These are phyloP conservation scores for Rhizophagus clarus DNA, from an alignment of 192 early-diverging fungal species.

Conservation along the genomic window DNA sequence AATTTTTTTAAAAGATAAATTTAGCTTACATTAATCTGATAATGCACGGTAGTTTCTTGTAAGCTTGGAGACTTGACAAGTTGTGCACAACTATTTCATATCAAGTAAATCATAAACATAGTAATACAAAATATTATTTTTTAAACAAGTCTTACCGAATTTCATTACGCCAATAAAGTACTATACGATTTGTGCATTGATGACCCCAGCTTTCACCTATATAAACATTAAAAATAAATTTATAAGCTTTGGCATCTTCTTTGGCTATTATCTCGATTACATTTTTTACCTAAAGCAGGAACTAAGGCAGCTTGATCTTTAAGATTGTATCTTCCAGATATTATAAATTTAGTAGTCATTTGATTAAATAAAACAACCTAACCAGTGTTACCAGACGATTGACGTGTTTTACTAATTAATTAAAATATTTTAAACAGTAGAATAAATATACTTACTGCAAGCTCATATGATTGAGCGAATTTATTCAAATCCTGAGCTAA, in stretches of 20 bases:
- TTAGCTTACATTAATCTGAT: conserved; percentile 27
- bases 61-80: conserved; percentile 23
- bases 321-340: too few species aligned
- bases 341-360: conserved; percentile 28
- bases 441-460: conserved; percentile 19
- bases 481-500: conserved; percentile 28
- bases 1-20: not conserved
- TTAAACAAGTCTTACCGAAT: not conserved
- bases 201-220: conserved; percentile 22
- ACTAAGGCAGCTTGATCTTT: conserved; percentile 15
- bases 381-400: not conserved
- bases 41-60: conserved; percentile 1
- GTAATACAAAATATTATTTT: not conserved
- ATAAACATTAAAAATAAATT: not conserved
- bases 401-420: not conserved
- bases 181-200: conserved; percentile 16
- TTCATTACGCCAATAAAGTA: conserved; percentile 28
- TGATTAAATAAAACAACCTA: conserved; percentile 32
- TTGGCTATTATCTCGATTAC: not conserved
- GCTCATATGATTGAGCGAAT: conserved; percentile 7
- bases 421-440: not conserved
- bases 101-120: not conserved
- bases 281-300: conserved; percentile 17
- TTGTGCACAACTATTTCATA: conserved; percentile 16
- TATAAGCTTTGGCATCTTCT: not conserved